These are phyloP conservation scores for Microsporum canis DNA, from an alignment of 2,329 filamentous ascomycete genomes.

Conservation along the genomic window DNA sequence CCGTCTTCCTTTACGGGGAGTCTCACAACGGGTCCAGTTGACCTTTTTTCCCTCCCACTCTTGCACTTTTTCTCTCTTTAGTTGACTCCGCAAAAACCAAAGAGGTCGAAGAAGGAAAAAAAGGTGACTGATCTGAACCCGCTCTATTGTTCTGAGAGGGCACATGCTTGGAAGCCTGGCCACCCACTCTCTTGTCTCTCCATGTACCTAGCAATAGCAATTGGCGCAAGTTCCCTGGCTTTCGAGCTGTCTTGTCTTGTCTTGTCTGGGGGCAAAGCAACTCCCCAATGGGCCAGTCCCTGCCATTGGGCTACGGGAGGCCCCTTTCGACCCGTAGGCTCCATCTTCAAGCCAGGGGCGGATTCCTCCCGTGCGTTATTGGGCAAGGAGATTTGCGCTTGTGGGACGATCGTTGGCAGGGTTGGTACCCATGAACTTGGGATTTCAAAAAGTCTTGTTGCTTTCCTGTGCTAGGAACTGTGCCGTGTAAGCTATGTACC, in stretches of 20 bases:
- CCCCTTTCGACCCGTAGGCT: constrained; percentile 1
- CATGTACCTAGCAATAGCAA: background rate
- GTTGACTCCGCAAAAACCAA: background rate
- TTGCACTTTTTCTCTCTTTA: background rate
- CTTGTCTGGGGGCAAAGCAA: background rate
- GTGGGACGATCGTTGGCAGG: constrained; percentile 3
- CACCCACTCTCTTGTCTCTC: background rate
- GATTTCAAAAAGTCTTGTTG: constrained; percentile 1
- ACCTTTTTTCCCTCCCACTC: background rate
- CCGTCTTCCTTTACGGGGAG: background rate
- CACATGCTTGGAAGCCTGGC: background rate
- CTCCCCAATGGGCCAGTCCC: background rate
- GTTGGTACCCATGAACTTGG: constrained; percentile 1
- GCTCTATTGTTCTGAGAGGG: background rate
- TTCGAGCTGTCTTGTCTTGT: background rate
- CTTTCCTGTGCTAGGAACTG: background rate
- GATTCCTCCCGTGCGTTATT: constrained; percentile 1
- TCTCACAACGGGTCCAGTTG: constrained; percentile 1
- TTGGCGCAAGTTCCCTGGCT: background rate
- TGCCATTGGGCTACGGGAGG: constrained; percentile 2
- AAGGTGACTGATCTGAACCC: constrained; percentile 3
- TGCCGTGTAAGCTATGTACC: constrained; percentile 2
- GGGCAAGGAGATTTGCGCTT: constrained; percentile 2
- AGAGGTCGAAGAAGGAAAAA: background rate
- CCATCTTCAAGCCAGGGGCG: background rate